Evolutionary conservation across 2,329 filamentous ascomycete species (phyloP), one percentile per base, ranked within the genome.

Genomic region (Rasamsonia emersonii): DNA sequence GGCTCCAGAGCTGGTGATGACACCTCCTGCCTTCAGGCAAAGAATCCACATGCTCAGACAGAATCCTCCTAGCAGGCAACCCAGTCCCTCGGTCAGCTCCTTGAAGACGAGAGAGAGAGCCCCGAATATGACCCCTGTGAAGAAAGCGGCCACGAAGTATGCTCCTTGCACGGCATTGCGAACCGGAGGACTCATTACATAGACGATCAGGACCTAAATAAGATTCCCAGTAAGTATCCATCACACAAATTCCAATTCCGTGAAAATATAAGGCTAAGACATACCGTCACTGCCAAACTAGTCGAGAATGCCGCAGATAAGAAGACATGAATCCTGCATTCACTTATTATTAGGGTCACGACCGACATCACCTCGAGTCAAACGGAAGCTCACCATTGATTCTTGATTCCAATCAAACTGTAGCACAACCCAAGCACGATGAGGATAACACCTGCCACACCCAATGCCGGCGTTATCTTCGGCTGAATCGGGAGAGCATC

Each of bases 11-110:
- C 70, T 67, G 4, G 67, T 64, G 24, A 95, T 66, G 19, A 94
- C 64, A 1, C 88, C 86, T 5, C 86, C 88, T 0, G 77, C 68
- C 35, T 77, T 79, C 25, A 95, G 60, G 15, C 79, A 79, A 27
- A 95, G 68, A 31, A 96, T 68, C 89, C 89, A 96, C 86, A 93
- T 93, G 51, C 79, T 77, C 5, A 91, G 53, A 42, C 79, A 86
- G 54, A 91, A 93, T 1, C 86, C 86, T 16, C 86, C 86, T 0
- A 94, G 66, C n/a, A 89, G 64, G 51, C 85, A 94, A 2, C 82
- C 85, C n/a, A 94, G 64, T 35, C 86, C 81, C 55, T 82, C 79
- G 0, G 85, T 86, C 26, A 94, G 68, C 46, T 95, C 86, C 35
- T 77, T 74, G 60, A 95, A 94, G 8, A 93, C 68, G 6, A 86